A percentile compares a stretch with the other conserved stretches of the same genome.
These are phyloP conservation scores for Dryadomyces quercivorus DNA, from an alignment of 2,329 filamentous ascomycete species.

Conservation along the genomic window DNA sequence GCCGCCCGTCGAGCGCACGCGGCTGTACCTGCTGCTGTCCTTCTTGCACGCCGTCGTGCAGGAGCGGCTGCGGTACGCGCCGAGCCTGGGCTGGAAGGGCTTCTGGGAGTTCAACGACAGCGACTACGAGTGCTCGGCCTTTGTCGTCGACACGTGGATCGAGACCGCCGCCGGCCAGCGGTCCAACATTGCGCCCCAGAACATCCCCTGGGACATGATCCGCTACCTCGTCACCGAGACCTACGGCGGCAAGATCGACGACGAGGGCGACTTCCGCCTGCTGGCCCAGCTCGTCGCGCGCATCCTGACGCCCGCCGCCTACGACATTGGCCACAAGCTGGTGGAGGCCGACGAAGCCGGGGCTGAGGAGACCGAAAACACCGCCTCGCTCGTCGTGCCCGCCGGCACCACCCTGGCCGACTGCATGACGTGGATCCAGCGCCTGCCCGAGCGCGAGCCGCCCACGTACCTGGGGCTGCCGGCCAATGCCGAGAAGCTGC, in stretches of 20 bases:
- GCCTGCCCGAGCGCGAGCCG: slow-evolving; percentile 85
- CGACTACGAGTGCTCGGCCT: slow-evolving; percentile 95
- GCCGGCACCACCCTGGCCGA: slow-evolving; percentile 70
- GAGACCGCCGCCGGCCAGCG: slow-evolving; percentile 71
- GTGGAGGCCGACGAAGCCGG: slow-evolving; percentile 48
- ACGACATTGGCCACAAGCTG: slow-evolving; percentile 84
- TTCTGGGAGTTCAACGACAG: slow-evolving; percentile 99
- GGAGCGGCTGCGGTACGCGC: slow-evolving; percentile 87
- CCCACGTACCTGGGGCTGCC: slow-evolving; percentile 90
- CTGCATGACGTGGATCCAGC: slow-evolving; percentile 85
- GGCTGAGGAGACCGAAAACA: neutral
- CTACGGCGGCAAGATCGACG: slow-evolving; percentile 95
- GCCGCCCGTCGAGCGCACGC: slow-evolving; percentile 78
- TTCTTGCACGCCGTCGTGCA: slow-evolving; percentile 96
- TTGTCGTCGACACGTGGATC: slow-evolving; percentile 92
- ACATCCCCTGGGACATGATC: slow-evolving; percentile 95
- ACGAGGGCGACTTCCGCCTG: slow-evolving; percentile 69
- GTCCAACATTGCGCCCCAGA: slow-evolving; percentile 84
- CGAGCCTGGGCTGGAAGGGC: slow-evolving; percentile 89
- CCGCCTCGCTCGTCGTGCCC: slow-evolving; percentile 54
- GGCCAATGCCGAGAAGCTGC: slow-evolving; percentile 89
- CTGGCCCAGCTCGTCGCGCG: slow-evolving; percentile 62
- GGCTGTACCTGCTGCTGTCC: slow-evolving; percentile 80
- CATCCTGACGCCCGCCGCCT: slow-evolving; percentile 77
- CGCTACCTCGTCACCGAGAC: slow-evolving; percentile 83